phyloP scores from a whole-genome alignment of 495 filamentous ascomycete species.

The Neurospora sublineolata region DNA sequence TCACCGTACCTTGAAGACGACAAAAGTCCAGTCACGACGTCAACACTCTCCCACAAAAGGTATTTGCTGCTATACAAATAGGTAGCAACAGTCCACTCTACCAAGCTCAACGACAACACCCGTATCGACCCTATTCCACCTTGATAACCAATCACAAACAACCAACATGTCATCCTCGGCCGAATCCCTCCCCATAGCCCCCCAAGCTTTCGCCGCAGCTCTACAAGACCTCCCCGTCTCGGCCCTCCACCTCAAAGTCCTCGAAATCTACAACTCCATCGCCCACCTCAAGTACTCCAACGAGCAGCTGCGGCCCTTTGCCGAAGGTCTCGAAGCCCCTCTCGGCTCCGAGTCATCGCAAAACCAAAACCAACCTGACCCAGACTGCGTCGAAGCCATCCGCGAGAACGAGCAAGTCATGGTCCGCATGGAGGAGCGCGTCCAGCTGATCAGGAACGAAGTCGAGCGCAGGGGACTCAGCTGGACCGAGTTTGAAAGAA shows the following conservation, averaged over 20 bases:
- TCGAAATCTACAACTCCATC: conserved; percentile 74
- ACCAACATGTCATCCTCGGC: conserved; percentile 31
- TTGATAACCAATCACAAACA: not conserved
- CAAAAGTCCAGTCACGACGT: not conserved
- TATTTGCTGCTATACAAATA: not conserved
- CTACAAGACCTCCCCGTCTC: conserved; percentile 60
- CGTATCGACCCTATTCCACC: not conserved
- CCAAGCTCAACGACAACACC: not conserved
- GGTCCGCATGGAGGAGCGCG: conserved; percentile 57
- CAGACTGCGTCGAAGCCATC: conserved; percentile 57
- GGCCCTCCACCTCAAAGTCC: conserved; percentile 64
- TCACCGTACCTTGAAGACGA: not conserved
- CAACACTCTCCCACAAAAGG: not conserved
- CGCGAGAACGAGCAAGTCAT: conserved; percentile 69
- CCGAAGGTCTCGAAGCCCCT: conserved; percentile 22
- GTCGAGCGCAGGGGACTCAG: conserved; percentile 61
- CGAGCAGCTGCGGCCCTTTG: conserved; percentile 54
- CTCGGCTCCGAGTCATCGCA: conserved; percentile 2
- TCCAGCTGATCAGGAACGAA: conserved; percentile 57
- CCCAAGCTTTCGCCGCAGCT: conserved; percentile 56
- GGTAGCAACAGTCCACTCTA: not conserved
- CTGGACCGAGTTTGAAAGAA: conserved; percentile 50
- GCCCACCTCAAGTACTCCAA: conserved; percentile 73
- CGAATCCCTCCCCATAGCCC: conserved; percentile 44
- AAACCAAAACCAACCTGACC: conserved; percentile 30